Conservation (phyloP, 164 flowering plant species). For the Vitis labrusca region DNA sequence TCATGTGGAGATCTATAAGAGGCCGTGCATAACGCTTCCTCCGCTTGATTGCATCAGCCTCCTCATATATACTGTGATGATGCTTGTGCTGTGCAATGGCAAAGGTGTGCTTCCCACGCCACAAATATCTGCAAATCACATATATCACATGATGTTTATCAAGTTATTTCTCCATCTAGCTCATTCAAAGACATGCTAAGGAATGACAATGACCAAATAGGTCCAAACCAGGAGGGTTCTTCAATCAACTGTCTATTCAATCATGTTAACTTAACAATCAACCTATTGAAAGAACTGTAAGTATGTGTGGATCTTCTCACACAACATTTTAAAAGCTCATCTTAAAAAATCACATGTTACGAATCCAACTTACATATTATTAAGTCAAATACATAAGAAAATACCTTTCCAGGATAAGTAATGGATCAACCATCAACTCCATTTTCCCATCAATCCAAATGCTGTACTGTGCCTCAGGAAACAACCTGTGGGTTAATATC, state of each 20-base stretch:
- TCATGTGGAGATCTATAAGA: conserved; percentile 90
- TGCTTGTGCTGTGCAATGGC: conserved; percentile 97
- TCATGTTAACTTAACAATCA: too few species aligned
- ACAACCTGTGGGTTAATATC: conserved; percentile 87
- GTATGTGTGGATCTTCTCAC: too few species aligned
- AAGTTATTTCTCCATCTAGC: too few species aligned
- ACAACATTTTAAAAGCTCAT: neutral
- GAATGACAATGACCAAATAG: too few species aligned
- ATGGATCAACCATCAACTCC: conserved; percentile 94
- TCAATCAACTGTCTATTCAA: too few species aligned
- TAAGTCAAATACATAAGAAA: conserved; percentile 2
- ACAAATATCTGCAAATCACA: conserved; percentile 65
- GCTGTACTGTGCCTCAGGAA: conserved; percentile 91
- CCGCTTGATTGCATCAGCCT: conserved; percentile 94
- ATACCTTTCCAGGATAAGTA: conserved; percentile 91
- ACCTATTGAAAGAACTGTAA: too few species aligned
- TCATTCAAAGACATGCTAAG: too few species aligned
- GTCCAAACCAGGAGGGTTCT: too few species aligned
- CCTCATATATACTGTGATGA: conserved; percentile 88
- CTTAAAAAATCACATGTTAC: too few species aligned
- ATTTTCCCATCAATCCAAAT: conserved; percentile 99
- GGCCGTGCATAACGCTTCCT: conserved; percentile 98
- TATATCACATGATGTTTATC: neutral
- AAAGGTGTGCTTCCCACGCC: conserved; percentile 96
- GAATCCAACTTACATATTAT: neutral